Conservation (phyloP, 306 rosid genomes). For the Pterocarpus macrocarpus region DNA sequence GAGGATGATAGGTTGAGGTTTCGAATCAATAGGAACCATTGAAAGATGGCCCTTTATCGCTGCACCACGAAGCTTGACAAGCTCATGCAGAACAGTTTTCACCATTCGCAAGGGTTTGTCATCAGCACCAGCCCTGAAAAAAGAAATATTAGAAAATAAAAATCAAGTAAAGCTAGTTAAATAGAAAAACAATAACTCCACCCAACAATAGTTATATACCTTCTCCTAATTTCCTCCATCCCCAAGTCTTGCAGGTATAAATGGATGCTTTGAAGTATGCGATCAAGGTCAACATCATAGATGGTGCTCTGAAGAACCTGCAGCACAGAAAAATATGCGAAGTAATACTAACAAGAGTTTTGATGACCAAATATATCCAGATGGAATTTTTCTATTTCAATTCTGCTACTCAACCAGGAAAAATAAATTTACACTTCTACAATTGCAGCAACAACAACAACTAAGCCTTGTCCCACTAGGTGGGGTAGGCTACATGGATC, state of each 20-base stretch:
- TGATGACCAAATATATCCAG: not conserved
- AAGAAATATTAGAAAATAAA: slow-evolving; percentile 39
- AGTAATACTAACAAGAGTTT: not conserved
- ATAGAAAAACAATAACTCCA: slow-evolving; percentile 24
- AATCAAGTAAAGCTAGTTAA: slow-evolving; percentile 29
- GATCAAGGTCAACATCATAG: slow-evolving; percentile 92
- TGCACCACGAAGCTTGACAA: slow-evolving; percentile 99
- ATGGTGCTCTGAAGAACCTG: slow-evolving; percentile 99
- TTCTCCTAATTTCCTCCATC: slow-evolving; percentile 99
- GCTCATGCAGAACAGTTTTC: slow-evolving; percentile 97
- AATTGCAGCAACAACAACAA: not conserved
- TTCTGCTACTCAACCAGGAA: slow-evolving; percentile 13
- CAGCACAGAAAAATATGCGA: slow-evolving; percentile 36
- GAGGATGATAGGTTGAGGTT: slow-evolving; percentile 98
- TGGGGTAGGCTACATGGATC: no score
- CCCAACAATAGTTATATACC: slow-evolving; percentile 59
- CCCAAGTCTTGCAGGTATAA: slow-evolving; percentile 96
- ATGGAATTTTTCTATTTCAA: slow-evolving; percentile 23
- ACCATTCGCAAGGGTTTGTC: slow-evolving; percentile 99
- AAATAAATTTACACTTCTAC: not conserved
- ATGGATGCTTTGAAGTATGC: slow-evolving; percentile 98
- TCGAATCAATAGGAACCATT: slow-evolving; percentile 98
- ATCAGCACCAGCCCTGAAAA: slow-evolving; percentile 96
- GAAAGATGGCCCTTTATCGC: slow-evolving; percentile 99
- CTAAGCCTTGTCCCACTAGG: no score